Base-by-base conservation (phyloP, 176 grass and related monocot genomes). In the Bonia amplexicaulis region DNA sequence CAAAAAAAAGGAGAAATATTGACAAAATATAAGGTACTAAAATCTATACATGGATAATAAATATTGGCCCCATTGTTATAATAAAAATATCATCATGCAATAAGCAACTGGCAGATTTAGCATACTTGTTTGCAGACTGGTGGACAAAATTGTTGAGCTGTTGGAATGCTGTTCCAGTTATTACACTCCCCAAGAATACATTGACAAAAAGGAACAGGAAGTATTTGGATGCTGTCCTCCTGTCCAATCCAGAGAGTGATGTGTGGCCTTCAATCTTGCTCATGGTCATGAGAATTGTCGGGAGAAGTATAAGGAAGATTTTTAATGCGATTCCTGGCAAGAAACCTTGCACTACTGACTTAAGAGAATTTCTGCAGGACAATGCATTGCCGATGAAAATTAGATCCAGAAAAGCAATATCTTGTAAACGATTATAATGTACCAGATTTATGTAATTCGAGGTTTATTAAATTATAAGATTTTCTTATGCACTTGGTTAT, bases 151-250 rank as follows among this genome's bases (percentile, higher is more conserved):
- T 92, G 76, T 98, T 51, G 27, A 98, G 93, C 87, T 98, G 96
- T 76, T 98, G 89, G 70, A 98, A 96, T 85, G 93, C 96, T 85
- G 96, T 95, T 89, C 93, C 96, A 14, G 96, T 88, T 74, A 95
- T 95, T 89, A 98, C 80, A 75, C 93, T 98, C 59, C 88, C 96
- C 73, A 98, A 66, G 86, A 98, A 98, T 51, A 98, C 90, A 82
- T 98, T 98, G 55, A 95, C 88, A 39, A 98, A 93, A 46, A 98
- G 83, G 77, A 98, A 98, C 55, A 98, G 67, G 46, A 92, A 91
- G 73, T 94, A 98, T 82, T 92, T 98, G 2, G 81, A 84, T 35
- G 96, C 96, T 41, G 96, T 94, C 81, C 53, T 95, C 77, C 91
- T 98, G 31, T 95, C 83, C 73, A 99, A 83, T 92, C 87, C 82